A percentile compares a stretch with the other conserved stretches of the same genome.
Conservation (phyloP, 805 yeast species). For the Candida tammaniensis region DNA sequence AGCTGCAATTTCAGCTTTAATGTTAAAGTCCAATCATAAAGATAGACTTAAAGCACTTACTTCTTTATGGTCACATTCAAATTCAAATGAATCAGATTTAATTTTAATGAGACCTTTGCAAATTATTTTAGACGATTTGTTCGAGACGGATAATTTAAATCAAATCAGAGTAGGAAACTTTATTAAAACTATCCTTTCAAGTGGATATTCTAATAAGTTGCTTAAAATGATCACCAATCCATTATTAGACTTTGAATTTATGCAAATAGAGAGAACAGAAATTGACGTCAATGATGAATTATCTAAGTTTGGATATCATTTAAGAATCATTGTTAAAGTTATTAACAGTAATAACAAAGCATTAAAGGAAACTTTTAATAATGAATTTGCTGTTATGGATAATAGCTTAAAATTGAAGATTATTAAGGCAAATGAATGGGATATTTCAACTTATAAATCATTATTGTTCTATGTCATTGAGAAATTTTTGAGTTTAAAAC, state of each 20-base stretch:
- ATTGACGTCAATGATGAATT: constrained; percentile 55
- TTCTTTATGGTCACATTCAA: constrained; percentile 72
- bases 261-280: constrained; percentile 23
- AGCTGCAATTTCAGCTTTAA: constrained; percentile 63
- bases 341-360: constrained; percentile 43
- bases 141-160: constrained; percentile 15
- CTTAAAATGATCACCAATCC: constrained; percentile 59
- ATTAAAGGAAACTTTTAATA: constrained; percentile 47
- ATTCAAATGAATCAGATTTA: constrained; percentile 46
- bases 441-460: constrained; percentile 59
- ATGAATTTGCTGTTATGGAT: constrained; percentile 59
- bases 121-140: constrained; percentile 62
- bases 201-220: constrained; percentile 60
- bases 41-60: constrained; percentile 55
- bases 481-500: constrained; percentile 40
- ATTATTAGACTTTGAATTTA: constrained; percentile 39
- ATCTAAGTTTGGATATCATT: constrained; percentile 59
- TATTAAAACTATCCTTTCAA: constrained; percentile 18
- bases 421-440: constrained; percentile 44
- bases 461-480: constrained; percentile 45
- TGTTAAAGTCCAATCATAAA: constrained; percentile 34
- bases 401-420: constrained; percentile 40
- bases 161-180: constrained; percentile 14
- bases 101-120: constrained; percentile 63
- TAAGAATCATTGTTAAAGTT: constrained; percentile 52